Evolutionary conservation across 139 green algal species (phyloP).

Genomic region (Coelastrella sp.): DNA sequence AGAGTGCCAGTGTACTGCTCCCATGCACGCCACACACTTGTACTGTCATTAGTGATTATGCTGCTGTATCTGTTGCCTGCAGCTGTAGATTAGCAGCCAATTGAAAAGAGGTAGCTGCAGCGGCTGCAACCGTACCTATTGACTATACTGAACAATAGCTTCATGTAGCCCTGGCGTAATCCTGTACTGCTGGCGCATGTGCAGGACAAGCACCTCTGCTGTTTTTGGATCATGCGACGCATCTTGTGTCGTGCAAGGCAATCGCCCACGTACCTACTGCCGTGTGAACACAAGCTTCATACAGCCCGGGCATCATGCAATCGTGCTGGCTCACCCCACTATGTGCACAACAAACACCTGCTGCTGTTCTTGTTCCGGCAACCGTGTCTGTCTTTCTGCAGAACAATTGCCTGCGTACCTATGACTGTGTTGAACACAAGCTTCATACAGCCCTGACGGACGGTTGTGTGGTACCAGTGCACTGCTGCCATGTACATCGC

Average conservation of each 20-base stretch:
- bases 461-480: slow-evolving; percentile 35
- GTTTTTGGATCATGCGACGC: not conserved
- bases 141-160: not conserved
- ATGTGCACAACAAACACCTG: not conserved
- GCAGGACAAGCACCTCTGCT: not conserved
- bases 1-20: too few species aligned
- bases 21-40: too few species aligned
- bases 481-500: slow-evolving; percentile 23
- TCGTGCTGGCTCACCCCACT: too few species aligned
- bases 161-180: slow-evolving; percentile 5
- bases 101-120: too few species aligned
- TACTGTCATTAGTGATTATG: too few species aligned
- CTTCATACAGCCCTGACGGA: slow-evolving; percentile 3
- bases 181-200: too few species aligned
- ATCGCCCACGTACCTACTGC: slow-evolving; percentile 13
- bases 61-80: too few species aligned
- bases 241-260: not conserved
- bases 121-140: too few species aligned
- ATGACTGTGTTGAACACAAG: slow-evolving; percentile 30
- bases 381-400: not conserved
- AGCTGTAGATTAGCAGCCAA: too few species aligned
- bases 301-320: not conserved
- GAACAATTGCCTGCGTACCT: slow-evolving; percentile 3
- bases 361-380: not conserved
- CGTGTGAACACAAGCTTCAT: slow-evolving; percentile 27